Percentiles rank a stretch among this genome's conserved stretches.
Evolutionary conservation across 176 grass and related monocot genomes (phyloP).

Genomic region (Aegilops sharonensis): DNA sequence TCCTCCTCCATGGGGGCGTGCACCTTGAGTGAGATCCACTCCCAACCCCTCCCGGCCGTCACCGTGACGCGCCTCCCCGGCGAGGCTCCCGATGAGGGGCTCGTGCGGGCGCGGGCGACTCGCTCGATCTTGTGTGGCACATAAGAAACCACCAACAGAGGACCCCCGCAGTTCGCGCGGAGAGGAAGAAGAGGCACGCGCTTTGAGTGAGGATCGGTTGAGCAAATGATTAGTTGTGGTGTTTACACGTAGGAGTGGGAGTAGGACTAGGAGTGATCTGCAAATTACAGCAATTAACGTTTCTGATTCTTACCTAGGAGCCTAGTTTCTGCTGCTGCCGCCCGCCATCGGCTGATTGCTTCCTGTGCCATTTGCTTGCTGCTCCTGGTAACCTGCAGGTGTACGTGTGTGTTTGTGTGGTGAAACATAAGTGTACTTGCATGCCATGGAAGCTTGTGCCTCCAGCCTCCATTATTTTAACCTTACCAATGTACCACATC

Average conservation of each 20-base stretch:
- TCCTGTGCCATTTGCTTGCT: conserved; percentile 43
- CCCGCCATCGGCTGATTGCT: conserved; percentile 33
- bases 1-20: conserved; percentile 17
- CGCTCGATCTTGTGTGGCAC: background rate
- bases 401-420: conserved; percentile 1
- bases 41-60: conserved; percentile 31
- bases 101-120: conserved; percentile 36
- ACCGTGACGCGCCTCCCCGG: conserved; percentile 21
- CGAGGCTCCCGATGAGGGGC: conserved; percentile 27
- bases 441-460: conserved; percentile 37
- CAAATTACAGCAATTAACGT: conserved; percentile 57
- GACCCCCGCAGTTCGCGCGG: background rate
- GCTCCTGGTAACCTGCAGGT: conserved; percentile 41
- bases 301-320: conserved; percentile 14
- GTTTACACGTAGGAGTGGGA: conserved; percentile 20
- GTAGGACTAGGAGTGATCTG: conserved; percentile 27
- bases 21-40: conserved; percentile 59
- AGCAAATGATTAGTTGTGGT: conserved; percentile 55
- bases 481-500: background rate
- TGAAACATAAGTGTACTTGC: conserved; percentile 35
- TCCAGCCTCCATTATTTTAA: conserved; percentile 30
- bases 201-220: conserved; percentile 44
- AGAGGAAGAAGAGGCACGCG: background rate
- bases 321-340: background rate
- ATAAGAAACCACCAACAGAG: conserved; percentile 17